Conservation (phyloP, 2,329 filamentous ascomycete genomes). For the Torrubiellomyces zombiae region DNA sequence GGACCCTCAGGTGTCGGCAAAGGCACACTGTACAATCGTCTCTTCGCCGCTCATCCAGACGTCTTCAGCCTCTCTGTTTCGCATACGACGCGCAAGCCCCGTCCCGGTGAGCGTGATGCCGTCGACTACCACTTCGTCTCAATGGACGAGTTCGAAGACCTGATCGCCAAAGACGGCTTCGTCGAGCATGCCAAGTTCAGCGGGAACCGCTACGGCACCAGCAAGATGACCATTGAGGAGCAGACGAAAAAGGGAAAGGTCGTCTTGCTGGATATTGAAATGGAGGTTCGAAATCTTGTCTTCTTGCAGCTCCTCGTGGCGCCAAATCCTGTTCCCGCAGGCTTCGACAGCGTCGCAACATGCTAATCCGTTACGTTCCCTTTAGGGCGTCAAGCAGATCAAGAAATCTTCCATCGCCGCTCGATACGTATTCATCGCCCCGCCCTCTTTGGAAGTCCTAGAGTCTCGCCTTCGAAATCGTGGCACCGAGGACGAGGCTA, state of each 20-base stretch:
- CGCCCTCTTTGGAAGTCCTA: constrained; percentile 57
- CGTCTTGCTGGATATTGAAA: constrained; percentile 88
- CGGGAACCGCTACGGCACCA: constrained; percentile 76
- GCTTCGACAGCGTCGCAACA: background rate
- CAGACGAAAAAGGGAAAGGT: constrained; percentile 54
- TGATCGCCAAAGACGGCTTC: constrained; percentile 56
- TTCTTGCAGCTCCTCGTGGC: background rate
- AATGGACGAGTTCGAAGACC: constrained; percentile 46
- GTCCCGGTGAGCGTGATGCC: constrained; percentile 58
- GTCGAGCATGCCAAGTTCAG: constrained; percentile 78
- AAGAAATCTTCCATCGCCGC: constrained; percentile 58
- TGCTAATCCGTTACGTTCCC: too few relatives aligned
- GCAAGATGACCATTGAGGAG: constrained; percentile 60
- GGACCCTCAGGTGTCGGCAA: constrained; percentile 68
- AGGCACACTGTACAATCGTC: constrained; percentile 58
- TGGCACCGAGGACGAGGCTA: constrained; percentile 63
- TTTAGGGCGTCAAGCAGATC: constrained; percentile 80
- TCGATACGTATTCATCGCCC: constrained; percentile 71
- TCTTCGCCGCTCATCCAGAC: constrained; percentile 41
- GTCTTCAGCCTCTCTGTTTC: constrained; percentile 40
- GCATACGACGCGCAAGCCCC: constrained; percentile 68
- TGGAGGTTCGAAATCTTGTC: constrained; percentile 59
- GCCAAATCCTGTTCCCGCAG: background rate
- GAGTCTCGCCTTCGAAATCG: constrained; percentile 59
- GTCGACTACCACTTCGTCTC: constrained; percentile 68